Conservation (phyloP, 306 rosid genomes). For the Alnus rubra region DNA sequence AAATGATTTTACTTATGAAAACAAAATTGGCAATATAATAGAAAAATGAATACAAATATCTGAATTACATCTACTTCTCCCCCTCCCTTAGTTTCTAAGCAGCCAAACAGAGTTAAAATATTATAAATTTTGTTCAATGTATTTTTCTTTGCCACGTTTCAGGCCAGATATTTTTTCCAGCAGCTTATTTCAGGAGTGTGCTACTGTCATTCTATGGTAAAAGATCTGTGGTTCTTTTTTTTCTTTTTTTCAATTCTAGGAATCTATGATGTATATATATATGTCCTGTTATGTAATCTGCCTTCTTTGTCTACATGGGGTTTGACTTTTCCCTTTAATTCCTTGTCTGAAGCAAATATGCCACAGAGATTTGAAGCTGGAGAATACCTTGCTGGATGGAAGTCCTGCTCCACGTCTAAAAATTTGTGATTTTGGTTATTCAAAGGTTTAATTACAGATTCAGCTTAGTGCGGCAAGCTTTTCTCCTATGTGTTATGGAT, state of each 20-base stretch:
- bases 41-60: conserved; percentile 2
- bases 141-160: conserved; percentile 27
- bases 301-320: conserved; percentile 5
- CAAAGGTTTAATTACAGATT: conserved; percentile 56
- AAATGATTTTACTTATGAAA: neutral
- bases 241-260: neutral
- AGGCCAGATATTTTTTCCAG: conserved; percentile 94
- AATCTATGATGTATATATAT: neutral
- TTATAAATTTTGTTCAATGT: conserved; percentile 19
- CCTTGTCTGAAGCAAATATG: conserved; percentile 69
- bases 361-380: conserved; percentile 84
- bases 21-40: neutral
- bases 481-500: conserved; percentile 3
- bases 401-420: conserved; percentile 89
- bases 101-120: conserved; percentile 14
- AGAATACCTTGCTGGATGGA: conserved; percentile 81
- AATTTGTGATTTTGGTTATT: conserved; percentile 88
- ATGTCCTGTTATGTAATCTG: conserved; percentile 12
- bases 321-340: conserved; percentile 14
- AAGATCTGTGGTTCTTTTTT: neutral
- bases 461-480: conserved; percentile 25
- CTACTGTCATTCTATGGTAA: conserved; percentile 82
- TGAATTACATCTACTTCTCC: neutral
- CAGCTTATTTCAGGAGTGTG: conserved; percentile 89
- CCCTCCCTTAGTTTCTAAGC: neutral